phyloP scores from a whole-genome alignment of 1,284 basidiomycete genomes.

The Ganoderma resinaceum region DNA sequence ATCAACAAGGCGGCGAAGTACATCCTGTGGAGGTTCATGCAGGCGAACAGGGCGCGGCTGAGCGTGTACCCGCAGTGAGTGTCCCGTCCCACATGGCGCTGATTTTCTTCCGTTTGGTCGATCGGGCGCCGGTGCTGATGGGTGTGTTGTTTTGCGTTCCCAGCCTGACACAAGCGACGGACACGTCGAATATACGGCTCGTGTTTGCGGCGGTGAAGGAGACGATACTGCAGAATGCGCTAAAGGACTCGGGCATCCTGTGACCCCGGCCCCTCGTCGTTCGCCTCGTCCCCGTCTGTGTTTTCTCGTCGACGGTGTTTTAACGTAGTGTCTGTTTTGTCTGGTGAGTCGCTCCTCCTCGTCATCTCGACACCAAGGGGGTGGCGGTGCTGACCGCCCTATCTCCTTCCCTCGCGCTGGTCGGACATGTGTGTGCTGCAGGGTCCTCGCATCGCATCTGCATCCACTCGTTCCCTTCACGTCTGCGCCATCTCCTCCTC shows the following conservation, averaged over 20 bases:
- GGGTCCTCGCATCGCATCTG: slow-evolving; percentile 18
- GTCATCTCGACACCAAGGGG: neutral
- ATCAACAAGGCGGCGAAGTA: slow-evolving; percentile 99
- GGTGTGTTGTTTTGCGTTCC: slow-evolving; percentile 12
- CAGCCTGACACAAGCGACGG: slow-evolving; percentile 83
- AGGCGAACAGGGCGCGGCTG: slow-evolving; percentile 88
- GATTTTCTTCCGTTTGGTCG: neutral
- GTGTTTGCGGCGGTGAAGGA: slow-evolving; percentile 98
- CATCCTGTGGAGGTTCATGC: slow-evolving; percentile 97
- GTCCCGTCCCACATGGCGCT: neutral
- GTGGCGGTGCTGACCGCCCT: slow-evolving; percentile 5
- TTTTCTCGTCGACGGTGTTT: slow-evolving; percentile 4
- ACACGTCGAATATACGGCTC: slow-evolving; percentile 84
- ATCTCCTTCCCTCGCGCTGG: neutral
- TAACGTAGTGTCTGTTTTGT: slow-evolving; percentile 19
- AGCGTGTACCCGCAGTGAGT: slow-evolving; percentile 94
- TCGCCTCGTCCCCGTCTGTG: neutral
- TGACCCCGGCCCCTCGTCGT: slow-evolving; percentile 30
- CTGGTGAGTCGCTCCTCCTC: slow-evolving; percentile 14
- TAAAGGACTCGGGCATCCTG: slow-evolving; percentile 85
- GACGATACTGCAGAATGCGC: slow-evolving; percentile 91
- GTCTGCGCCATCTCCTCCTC: slow-evolving; percentile 9
- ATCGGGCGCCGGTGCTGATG: neutral
- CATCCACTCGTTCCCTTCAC: slow-evolving; percentile 22
- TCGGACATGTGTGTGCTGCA: no score